Evolutionary conservation across 78 protist genomes (phyloP).

Genomic region (Monocercomonoides exilis): DNA sequence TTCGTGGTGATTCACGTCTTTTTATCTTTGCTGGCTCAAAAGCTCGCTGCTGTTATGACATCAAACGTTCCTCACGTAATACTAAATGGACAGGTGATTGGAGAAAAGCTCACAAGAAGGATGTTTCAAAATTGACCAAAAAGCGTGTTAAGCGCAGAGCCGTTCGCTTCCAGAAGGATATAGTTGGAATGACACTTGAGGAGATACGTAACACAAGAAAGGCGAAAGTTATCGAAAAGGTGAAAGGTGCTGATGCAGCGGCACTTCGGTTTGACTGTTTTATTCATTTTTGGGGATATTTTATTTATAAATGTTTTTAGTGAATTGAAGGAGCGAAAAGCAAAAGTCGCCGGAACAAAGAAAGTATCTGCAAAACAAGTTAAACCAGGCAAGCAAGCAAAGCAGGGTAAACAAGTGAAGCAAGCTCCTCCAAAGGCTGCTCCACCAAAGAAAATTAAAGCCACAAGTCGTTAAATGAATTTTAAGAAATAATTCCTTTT

Average conservation of each 20-base stretch:
- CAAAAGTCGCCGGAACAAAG: no score
- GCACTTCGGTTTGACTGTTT: neutral
- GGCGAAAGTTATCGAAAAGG: neutral
- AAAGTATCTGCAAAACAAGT: no score
- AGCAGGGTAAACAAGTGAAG: no score
- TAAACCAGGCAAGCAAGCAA: no score
- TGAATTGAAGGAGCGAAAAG: no score
- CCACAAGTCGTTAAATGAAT: no score
- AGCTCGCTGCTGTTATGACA: neutral
- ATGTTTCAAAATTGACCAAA: neutral
- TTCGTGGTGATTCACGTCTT: neutral
- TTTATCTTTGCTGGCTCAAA: neutral
- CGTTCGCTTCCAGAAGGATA: slow-evolving; percentile 1
- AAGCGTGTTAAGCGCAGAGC: neutral
- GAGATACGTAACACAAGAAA: neutral
- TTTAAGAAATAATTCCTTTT: no score
- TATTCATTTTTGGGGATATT: no score
- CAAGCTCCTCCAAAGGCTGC: no score
- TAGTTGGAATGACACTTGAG: neutral
- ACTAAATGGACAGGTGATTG: neutral
- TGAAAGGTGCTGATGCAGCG: neutral
- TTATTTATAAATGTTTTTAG: no score
- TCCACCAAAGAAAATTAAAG: no score
- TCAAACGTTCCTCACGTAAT: neutral
- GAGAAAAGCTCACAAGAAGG: neutral